Evolutionary conservation across 495 filamentous ascomycete species (phyloP).

Genomic region (Aspergillus cavernicola): DNA sequence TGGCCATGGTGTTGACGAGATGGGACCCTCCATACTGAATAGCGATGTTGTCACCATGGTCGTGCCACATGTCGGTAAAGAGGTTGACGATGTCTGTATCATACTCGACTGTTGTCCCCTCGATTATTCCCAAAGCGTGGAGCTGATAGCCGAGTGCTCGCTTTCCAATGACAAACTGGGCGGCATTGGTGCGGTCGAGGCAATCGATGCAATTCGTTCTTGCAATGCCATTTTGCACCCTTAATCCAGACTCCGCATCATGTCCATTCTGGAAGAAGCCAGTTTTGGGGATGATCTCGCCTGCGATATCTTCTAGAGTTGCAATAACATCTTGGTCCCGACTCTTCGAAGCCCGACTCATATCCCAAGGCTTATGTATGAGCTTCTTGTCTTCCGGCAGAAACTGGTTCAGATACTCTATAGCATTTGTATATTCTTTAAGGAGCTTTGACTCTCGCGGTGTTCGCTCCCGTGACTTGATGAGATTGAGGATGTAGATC

Average conservation of each 20-base stretch:
- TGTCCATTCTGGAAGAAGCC: constrained; percentile 94
- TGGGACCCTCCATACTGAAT: constrained; percentile 97
- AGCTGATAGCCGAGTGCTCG: constrained; percentile 87
- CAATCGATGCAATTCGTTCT: constrained; percentile 98
- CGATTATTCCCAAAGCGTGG: constrained; percentile 85
- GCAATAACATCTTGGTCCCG: constrained; percentile 95
- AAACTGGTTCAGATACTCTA: constrained; percentile 93
- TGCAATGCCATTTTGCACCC: constrained; percentile 87
- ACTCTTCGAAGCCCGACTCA: constrained; percentile 92
- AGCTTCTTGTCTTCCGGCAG: constrained; percentile 81
- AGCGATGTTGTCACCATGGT: constrained; percentile 95
- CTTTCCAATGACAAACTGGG: constrained; percentile 98
- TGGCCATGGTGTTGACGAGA: constrained; percentile 98
- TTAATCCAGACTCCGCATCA: constrained; percentile 55
- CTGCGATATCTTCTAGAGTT: constrained; percentile 82
- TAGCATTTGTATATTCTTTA: constrained; percentile 80
- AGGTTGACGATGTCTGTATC: constrained; percentile 94
- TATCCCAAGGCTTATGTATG: constrained; percentile 92
- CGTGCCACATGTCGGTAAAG: constrained; percentile 94
- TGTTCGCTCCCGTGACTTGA: constrained; percentile 87
- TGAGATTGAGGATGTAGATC: constrained; percentile 86
- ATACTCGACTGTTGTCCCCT: constrained; percentile 75
- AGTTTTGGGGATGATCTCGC: constrained; percentile 76
- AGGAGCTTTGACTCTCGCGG: constrained; percentile 90
- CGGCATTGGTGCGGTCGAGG: constrained; percentile 92